Evolutionary conservation across 441 rosid species (phyloP).

Genomic region (Kokia cookei): DNA sequence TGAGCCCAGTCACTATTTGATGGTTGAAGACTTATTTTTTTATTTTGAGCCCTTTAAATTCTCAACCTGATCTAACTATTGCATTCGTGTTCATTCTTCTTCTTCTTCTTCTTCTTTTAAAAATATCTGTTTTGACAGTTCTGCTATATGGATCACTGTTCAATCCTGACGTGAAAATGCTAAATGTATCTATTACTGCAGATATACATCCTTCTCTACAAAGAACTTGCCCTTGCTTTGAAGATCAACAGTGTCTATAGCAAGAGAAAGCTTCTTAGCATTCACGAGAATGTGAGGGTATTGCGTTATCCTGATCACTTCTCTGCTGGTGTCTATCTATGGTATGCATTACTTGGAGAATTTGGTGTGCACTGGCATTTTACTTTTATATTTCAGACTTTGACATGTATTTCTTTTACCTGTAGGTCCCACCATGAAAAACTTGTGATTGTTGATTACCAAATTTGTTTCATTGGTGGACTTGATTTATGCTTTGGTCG

Average conservation of each 20-base stretch:
- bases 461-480: conserved; percentile 92
- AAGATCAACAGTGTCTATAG: conserved; percentile 95
- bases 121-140: background rate
- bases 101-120: background rate
- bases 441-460: conserved; percentile 87
- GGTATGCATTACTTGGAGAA: conserved; percentile 46
- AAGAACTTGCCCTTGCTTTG: conserved; percentile 96
- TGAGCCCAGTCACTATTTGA: background rate
- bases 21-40: background rate
- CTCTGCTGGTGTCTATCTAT: conserved; percentile 90
- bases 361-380: background rate
- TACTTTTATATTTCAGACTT: conserved; percentile 19
- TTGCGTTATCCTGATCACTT: conserved; percentile 97
- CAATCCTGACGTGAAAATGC: background rate
- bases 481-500: conserved; percentile 99
- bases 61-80: background rate
- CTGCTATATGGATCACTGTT: background rate
- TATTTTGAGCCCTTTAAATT: background rate
- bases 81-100: background rate
- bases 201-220: conserved; percentile 95
- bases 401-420: conserved; percentile 23
- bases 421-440: conserved; percentile 99
- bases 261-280: conserved; percentile 85
- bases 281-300: conserved; percentile 98
- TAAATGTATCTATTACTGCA: conserved; percentile 24